Evolutionary conservation across 805 yeast species (phyloP), one percentile per base, ranked within the genome.

Genomic region (Candida oleophila): DNA sequence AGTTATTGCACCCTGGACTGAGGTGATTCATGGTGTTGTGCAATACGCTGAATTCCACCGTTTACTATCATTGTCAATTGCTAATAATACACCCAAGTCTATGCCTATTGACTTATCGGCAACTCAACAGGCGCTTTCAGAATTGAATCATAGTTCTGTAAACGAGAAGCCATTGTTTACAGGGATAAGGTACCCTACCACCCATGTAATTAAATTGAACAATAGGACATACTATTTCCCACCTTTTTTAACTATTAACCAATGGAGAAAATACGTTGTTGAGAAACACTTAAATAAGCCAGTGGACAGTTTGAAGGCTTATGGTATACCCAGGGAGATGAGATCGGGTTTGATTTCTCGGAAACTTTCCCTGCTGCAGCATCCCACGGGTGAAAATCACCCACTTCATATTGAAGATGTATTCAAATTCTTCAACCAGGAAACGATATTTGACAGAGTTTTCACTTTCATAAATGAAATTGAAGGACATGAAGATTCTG

Each of bases 251-350:
- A 9, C 47, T 1, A 47, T 38, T 3, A 32, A 16, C 20, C 41
- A 46, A 9, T 63, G 66, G 66, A 50, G 68, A 33, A 44, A 50
- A 41, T 59, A 51, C 49, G 59, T 62, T 59, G 53, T 56, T 32
- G 15, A 43, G 25, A 43, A 44, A 18, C 50, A 42, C 22, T n/a
- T 41, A 16, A 28, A 35, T 5, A 43, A n/a, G 8, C 22, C 25
- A 12, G 15, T 22, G 3, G 19, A 22, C 3, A 1, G 4, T 7
- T 15, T 9, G 12, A 22, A 36, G 14, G 4, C 12, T 12, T 32
- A 45, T 37, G 41, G 41, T 11, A 45, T 45, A 12, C 48, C 48
- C 19, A 37, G 36, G 8, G 14, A 8, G 19, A 15, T 45, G 34
- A 25, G 34, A 18, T 9, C 44, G 11, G 48, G 48, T 1, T 20